Evolutionary conservation across 2,329 filamentous ascomycete genomes (phyloP), one percentile per base, ranked within the genome.

Genomic region (Pseudocercospora eumusae): DNA sequence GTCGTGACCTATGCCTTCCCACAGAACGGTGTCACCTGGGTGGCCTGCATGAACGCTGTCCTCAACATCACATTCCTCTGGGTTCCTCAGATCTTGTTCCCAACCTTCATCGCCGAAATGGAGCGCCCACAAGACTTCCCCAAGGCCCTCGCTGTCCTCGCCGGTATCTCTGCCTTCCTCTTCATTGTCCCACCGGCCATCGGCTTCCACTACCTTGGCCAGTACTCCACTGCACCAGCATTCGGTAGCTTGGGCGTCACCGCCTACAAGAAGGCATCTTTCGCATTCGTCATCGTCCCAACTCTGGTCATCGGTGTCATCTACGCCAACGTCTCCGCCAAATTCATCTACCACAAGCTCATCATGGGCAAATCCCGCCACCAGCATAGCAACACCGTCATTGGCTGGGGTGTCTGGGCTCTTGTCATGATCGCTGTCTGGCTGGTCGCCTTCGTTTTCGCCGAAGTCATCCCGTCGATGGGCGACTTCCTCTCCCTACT

Each of bases 291-390:
- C 54, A 82, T 82, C 60, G 80, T 82, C 0, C 80, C 80, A 0
- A 82, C 80, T 0, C 70, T 82, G 1, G 74, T 82, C 28, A 82
- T 82, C 61, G 80, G 79, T 21, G 78, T 80, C 31, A 82, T 82
- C 63, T 82, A 82, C 67, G 78, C 80, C 59, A 82, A 82, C 65
- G 84, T 90, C 4, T 86, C 86, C 1, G 79, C 77, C 23, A 82
- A 82, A 49, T 81, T 81, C 71, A 68, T 82, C 69, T 82, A 80
- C 62, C 80, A 79, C 62, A 54, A 45, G 11, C 75, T 75, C 25
- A 66, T 81, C 47, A 76, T 82, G 73, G 76, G 79, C 36, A 74
- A 70, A 3, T 80, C 79, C 3, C 68, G 71, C 27, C 80, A 82
- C 61, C 76, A 77, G 1, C 79, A 82, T 69, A 78, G 75, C 70